Evolutionary conservation across 305 asterid genomes (phyloP).

Genomic region (Fraxinus latifolia): DNA sequence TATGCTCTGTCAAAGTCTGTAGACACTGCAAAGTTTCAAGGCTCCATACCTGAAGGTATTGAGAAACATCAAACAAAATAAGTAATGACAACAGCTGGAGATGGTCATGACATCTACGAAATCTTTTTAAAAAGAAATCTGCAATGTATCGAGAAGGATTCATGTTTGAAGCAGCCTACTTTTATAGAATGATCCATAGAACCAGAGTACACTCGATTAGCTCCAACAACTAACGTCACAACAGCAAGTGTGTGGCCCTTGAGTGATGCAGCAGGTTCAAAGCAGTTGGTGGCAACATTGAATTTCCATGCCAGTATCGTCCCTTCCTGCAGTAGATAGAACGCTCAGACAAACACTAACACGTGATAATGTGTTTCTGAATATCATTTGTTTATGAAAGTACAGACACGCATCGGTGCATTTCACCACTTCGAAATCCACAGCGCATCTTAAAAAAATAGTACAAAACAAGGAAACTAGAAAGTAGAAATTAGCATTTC

Average conservation of each 20-base stretch:
- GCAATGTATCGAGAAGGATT: conserved; percentile 11
- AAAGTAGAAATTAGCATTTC: background rate
- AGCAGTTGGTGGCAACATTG: conserved; percentile 65
- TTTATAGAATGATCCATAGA: conserved; percentile 85
- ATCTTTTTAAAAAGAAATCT: conserved; percentile 1
- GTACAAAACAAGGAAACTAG: background rate
- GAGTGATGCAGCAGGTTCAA: conserved; percentile 87
- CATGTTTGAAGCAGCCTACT: conserved; percentile 42
- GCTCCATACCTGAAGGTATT: conserved; percentile 73
- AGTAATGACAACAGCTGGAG: background rate
- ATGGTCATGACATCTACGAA: background rate
- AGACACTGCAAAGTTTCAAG: conserved; percentile 80
- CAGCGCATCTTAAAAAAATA: background rate
- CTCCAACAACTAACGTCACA: conserved; percentile 81
- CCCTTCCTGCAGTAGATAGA: conserved; percentile 65
- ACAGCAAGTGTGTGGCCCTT: conserved; percentile 82
- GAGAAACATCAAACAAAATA: background rate
- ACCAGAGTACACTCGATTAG: conserved; percentile 79
- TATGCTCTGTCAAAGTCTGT: conserved; percentile 71
- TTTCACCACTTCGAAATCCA: background rate
- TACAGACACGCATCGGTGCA: background rate
- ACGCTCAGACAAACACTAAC: conserved; percentile 12
- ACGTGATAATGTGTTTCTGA: background rate
- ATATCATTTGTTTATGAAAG: background rate
- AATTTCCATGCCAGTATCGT: conserved; percentile 83